Base-by-base conservation (phyloP, 257 asterid genomes). In the Linderniella brevidens region DNA sequence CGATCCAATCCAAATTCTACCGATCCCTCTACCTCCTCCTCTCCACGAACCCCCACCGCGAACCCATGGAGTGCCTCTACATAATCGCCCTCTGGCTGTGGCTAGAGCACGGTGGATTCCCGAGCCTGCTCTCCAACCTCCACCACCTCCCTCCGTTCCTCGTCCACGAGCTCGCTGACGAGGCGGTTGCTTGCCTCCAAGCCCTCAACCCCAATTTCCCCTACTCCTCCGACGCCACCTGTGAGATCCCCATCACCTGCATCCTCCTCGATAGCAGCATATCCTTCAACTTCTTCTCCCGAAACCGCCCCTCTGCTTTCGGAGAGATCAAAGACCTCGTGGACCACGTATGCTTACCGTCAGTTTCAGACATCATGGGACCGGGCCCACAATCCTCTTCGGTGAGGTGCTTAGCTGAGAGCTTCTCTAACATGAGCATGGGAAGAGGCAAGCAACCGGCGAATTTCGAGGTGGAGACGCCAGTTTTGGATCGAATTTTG, bases 71-170 rank as follows among this genome's bases (percentile, higher is more conserved):
- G 35, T 58, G 70, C 35, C 58, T 79, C 11, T 78, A 71, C 17
- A 52, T 70, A 8, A 14, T 86, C 68, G 82, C 76, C 48, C 37
- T 86, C 2, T 79, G 92, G 92, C 49, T 86, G 10, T 82, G 90
- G 87, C 46, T 82, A 39, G 90, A 86, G 62, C 64, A 63, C 6
- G 13, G 49, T 2, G 76, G 77, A 3, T 67, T 54, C 25, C 50
- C 35, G 32, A 46, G 58, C 17, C 45, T 69, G 42, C 19, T 77
- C 1, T 37, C 57, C 29, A 73, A 49, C 35, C 46, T 73, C 55
- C 36, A 64, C n/a, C 40, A 66, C 17, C 64, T 68, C 44, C 74
- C 90, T n/a, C 58, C 47, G 1, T 12, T 48, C 19, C 9, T 72
- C 10, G 58, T 79, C 53, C 55, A 61, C 16, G 57, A 54, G 40